Conservation (phyloP, 371 early-diverging fungal species). For the Mucor racemosus region DNA sequence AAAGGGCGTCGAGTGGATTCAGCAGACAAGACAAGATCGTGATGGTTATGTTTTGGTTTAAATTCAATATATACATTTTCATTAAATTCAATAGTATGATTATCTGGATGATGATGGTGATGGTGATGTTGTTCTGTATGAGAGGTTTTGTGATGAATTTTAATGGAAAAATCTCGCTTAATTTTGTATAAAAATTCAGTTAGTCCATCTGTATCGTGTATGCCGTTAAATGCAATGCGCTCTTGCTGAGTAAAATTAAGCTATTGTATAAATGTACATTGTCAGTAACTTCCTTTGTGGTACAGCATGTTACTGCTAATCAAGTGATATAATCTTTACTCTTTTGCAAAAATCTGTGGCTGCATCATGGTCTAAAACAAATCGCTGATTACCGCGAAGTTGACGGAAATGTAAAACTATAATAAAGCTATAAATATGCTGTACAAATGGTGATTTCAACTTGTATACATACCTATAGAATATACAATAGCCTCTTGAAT, state of each 20-base stretch:
- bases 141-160: conserved; percentile 51
- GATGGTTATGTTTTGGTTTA: conserved; percentile 39
- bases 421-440: neutral
- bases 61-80: conserved; percentile 52
- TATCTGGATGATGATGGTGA: conserved; percentile 24
- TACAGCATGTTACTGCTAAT: neutral
- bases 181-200: conserved; percentile 58
- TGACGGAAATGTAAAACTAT: conserved; percentile 55
- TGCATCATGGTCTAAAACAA: conserved; percentile 43
- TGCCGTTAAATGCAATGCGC: conserved; percentile 52
- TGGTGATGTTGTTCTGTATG: neutral
- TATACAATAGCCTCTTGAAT: neutral
- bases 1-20: conserved; percentile 48
- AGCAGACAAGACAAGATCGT: conserved; percentile 14
- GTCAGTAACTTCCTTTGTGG: neutral
- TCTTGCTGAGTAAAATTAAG: conserved; percentile 52
- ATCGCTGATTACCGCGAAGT: conserved; percentile 48
- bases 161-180: conserved; percentile 60
- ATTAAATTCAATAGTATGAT: conserved; percentile 47
- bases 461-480: conserved; percentile 4
- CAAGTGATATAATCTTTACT: conserved; percentile 15
- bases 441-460: neutral
- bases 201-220: conserved; percentile 60
- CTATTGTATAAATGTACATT: conserved; percentile 18
- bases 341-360: conserved; percentile 39